These are phyloP conservation scores for Calonectria pauciramosa DNA, from an alignment of 2,329 filamentous ascomycete genomes.

Conservation along the genomic window DNA sequence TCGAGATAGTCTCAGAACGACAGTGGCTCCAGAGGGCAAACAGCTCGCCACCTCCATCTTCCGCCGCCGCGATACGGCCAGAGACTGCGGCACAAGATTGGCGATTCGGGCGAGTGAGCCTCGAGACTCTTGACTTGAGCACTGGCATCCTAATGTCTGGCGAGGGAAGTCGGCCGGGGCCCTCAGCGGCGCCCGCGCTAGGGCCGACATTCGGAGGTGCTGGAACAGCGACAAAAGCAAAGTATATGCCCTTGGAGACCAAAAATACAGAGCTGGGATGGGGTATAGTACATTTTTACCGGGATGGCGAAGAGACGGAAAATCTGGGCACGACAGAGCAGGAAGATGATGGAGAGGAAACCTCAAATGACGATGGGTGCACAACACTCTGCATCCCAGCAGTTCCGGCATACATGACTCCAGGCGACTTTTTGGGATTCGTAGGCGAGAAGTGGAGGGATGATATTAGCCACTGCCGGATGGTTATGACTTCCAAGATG, in stretches of 20 bases:
- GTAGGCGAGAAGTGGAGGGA: conserved; percentile 89
- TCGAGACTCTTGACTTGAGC: conserved; percentile 84
- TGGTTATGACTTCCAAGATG: conserved; percentile 90
- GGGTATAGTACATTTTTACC: conserved; percentile 95
- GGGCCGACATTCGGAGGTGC: conserved; percentile 69
- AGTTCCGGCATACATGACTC: conserved; percentile 93
- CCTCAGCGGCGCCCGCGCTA: conserved; percentile 65
- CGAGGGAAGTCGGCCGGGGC: conserved; percentile 57
- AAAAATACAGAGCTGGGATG: conserved; percentile 85
- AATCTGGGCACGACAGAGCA: conserved; percentile 57
- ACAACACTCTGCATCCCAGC: conserved; percentile 94
- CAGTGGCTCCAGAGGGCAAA: conserved; percentile 57
- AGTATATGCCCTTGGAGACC: conserved; percentile 79
- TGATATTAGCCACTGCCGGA: conserved; percentile 91
- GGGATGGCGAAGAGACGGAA: conserved; percentile 82
- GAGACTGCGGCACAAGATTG: conserved; percentile 75
- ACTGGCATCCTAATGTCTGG: conserved; percentile 50
- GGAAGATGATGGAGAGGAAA: conserved; percentile 46
- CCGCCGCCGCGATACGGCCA: conserved; percentile 60
- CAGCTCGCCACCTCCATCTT: conserved; percentile 59
- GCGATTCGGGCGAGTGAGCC: conserved; percentile 83
- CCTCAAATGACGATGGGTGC: conserved; percentile 70
- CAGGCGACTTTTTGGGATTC: conserved; percentile 91
- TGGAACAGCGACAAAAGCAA: conserved; percentile 85
- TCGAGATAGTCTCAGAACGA: conserved; percentile 55